Conservation (phyloP, 768 basidiomycete species). For the Podaxis pistillaris region DNA sequence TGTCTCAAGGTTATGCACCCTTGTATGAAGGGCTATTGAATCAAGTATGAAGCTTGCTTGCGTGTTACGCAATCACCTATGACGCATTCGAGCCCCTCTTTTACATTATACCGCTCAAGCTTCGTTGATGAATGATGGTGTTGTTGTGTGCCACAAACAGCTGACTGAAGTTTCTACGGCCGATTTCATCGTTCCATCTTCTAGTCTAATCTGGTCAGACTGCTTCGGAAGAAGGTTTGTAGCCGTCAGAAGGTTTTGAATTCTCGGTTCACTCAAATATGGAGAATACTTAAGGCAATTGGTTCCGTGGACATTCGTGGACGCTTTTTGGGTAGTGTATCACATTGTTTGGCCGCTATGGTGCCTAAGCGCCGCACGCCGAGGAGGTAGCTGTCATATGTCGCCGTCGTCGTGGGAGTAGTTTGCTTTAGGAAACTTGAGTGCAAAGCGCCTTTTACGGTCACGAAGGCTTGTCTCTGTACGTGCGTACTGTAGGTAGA, state of each 20-base stretch:
- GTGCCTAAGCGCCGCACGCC: not conserved
- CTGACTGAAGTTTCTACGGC: not conserved
- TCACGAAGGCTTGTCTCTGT: not conserved
- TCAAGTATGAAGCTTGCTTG: not conserved
- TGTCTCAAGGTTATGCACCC: not conserved
- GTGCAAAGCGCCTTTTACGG: not conserved
- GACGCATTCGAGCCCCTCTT: slow-evolving; percentile 1
- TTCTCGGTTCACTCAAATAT: not conserved
- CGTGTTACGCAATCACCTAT: slow-evolving; percentile 3
- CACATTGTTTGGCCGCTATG: not conserved
- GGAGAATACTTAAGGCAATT: not conserved
- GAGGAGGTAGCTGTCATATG: not conserved
- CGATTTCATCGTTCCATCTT: slow-evolving; percentile 5
- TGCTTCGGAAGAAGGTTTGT: not conserved
- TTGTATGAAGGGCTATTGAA: not conserved
- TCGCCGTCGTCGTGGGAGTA: not conserved
- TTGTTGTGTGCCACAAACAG: not conserved
- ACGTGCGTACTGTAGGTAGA: not conserved
- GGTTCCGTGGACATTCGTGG: not conserved
- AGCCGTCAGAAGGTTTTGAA: not conserved
- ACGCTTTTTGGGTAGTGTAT: not conserved
- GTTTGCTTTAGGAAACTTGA: not conserved
- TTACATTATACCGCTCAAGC: slow-evolving; percentile 1
- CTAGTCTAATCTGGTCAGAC: not conserved
- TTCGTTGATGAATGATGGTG: not conserved